phyloP scores from a whole-genome alignment of 2,329 filamentous ascomycete genomes.

The Botrytis hyacinthi region DNA sequence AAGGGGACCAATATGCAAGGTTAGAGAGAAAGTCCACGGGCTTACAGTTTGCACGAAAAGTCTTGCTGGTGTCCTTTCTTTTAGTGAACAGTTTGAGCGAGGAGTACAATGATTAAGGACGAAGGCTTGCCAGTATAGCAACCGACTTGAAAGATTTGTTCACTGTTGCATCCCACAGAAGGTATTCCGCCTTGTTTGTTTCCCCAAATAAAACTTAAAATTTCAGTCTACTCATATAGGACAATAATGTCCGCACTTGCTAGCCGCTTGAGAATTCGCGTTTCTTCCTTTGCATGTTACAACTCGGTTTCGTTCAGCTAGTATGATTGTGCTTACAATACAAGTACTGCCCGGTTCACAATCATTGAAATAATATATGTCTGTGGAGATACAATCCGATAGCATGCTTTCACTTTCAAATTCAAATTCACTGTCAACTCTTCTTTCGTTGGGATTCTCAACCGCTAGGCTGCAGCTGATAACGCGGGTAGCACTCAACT shows the following conservation, averaged over 20 bases:
- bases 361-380: neutral
- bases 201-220: neutral
- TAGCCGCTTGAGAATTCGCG: neutral
- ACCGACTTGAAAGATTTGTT: neutral
- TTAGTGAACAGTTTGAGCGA: neutral
- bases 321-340: neutral
- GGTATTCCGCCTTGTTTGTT: neutral
- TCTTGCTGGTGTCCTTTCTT: neutral
- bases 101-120: neutral
- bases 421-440: neutral
- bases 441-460: neutral
- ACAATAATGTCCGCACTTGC: neutral
- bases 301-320: neutral
- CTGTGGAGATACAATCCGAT: neutral
- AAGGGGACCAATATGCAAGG: neutral
- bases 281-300: neutral
- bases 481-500: neutral
- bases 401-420: neutral
- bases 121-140: neutral
- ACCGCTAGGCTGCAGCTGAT: neutral
- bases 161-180: neutral
- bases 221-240: neutral
- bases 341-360: neutral
- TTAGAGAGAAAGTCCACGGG: neutral
- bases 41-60: neutral